These are phyloP conservation scores for Wallacemonas sp. DNA, from an alignment of 208 protist species.

Conservation along the genomic window DNA sequence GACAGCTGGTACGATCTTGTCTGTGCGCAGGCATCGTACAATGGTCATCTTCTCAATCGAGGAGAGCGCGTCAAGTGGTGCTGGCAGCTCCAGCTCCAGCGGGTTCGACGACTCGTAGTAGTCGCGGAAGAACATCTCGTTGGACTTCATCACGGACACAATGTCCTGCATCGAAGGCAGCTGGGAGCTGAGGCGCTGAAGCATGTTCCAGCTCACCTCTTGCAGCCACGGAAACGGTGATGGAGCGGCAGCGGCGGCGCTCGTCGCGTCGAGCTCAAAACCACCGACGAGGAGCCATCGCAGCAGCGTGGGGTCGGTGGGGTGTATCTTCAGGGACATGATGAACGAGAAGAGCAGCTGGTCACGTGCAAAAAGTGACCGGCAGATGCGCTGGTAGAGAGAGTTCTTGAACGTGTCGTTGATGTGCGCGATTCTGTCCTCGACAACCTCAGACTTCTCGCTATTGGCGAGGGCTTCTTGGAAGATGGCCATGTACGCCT, in stretches of 20 bases:
- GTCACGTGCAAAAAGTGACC: slow-evolving; percentile 93
- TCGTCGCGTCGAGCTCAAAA: slow-evolving; percentile 45
- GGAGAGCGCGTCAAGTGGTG: slow-evolving; percentile 50
- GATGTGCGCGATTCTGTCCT: slow-evolving; percentile 82
- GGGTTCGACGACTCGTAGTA: slow-evolving; percentile 90
- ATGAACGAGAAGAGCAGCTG: slow-evolving; percentile 96
- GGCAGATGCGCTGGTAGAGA: slow-evolving; percentile 87
- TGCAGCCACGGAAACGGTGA: slow-evolving; percentile 89
- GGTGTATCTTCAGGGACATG: slow-evolving; percentile 92
- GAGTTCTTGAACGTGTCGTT: slow-evolving; percentile 84
- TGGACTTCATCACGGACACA: slow-evolving; percentile 43
- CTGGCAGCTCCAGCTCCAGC: slow-evolving; percentile 74
- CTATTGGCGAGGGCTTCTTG: slow-evolving; percentile 87
- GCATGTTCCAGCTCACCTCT: slow-evolving; percentile 85
- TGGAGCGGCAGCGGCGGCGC: slow-evolving; percentile 22
- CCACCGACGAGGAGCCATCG: slow-evolving; percentile 93
- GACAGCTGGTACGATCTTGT: slow-evolving; percentile 96
- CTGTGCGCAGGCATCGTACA: slow-evolving; percentile 93
- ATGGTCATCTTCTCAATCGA: slow-evolving; percentile 91
- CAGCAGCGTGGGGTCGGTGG: slow-evolving; percentile 85
- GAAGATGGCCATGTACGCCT: slow-evolving; percentile 97
- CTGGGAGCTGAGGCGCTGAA: slow-evolving; percentile 73
- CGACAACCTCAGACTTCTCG: slow-evolving; percentile 71
- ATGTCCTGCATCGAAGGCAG: slow-evolving; percentile 53
- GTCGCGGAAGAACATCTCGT: slow-evolving; percentile 68